These are phyloP conservation scores for Ogataea minuta DNA, from an alignment of 805 yeast genomes.

Conservation along the genomic window DNA sequence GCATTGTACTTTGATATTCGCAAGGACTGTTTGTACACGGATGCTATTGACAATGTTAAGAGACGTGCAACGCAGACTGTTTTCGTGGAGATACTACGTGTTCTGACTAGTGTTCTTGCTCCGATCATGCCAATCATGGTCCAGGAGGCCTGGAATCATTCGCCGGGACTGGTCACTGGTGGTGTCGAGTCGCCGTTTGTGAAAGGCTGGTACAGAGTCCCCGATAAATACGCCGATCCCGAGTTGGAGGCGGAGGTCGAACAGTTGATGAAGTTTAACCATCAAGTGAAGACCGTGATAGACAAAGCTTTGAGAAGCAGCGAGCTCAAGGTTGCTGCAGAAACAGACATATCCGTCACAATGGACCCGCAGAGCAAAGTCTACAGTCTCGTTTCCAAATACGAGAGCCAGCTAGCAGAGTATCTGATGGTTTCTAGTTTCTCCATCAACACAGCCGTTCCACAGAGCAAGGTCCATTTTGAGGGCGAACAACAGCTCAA, in stretches of 20 bases:
- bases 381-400: conserved; percentile 21
- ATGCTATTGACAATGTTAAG: conserved; percentile 41
- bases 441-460: conserved; percentile 26
- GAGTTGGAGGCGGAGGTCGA: conserved; percentile 44
- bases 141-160: conserved; percentile 82
- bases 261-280: conserved; percentile 46
- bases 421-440: conserved; percentile 65
- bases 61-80: conserved; percentile 67
- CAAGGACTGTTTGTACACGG: conserved; percentile 85
- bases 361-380: conserved; percentile 14
- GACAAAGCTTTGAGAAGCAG: conserved; percentile 58
- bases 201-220: conserved; percentile 41
- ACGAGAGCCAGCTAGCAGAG: conserved; percentile 49
- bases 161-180: conserved; percentile 36
- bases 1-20: conserved; percentile 82
- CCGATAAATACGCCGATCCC: conserved; percentile 35
- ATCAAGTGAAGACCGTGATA: conserved; percentile 46
- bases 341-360: conserved; percentile 45
- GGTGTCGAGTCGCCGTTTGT: conserved; percentile 45
- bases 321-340: conserved; percentile 55
- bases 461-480: conserved; percentile 11
- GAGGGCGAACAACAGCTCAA: conserved; percentile 32
- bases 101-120: conserved; percentile 64
- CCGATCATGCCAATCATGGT: conserved; percentile 83
- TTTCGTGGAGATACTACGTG: conserved; percentile 52